Evolutionary conservation across 1,284 basidiomycete species (phyloP), one percentile per base, ranked within the genome.

Genomic region (Pulchroboletus neoregius): DNA sequence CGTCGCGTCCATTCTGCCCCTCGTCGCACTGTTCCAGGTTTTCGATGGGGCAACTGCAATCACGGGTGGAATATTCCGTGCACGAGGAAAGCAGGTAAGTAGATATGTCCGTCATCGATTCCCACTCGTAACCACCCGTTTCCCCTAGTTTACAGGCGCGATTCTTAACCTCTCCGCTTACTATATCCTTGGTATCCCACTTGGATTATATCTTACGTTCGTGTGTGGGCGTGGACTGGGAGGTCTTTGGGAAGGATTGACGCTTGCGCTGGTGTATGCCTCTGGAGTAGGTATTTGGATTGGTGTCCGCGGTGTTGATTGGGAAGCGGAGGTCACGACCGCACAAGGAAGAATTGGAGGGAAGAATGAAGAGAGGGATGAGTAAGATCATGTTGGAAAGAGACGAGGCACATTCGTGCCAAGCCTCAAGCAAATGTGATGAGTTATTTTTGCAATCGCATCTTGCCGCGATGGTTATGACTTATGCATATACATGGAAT

Each of bases 1-100:
- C 12, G 87, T 91, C 27, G 81, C 88, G 0, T 70, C 74, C 1
- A 84, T 93, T 47, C 65, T 94, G 26, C 88, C 91, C 0, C 63
- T 89, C 7, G 75, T 86, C 8, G 83, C 87, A 12, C 74, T 92
- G 28, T 92, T 91, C 76, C 91, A 93, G 63, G 80, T 92, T 4
- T 82, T 86, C 48, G 93, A 95, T 58, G 89, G 84, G 9, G 72
- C 83, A 13, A 64, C 75, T 18, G 82, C 77, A 1, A 78, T 92
- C 8, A 75, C 79, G 0, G 77, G 75, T n/a, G 89, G 91, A 5
- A 78, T 94, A 51, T 72, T 94, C 45, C 79, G 92, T 42, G 83
- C 90, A 1, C 72, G 82, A 30, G 92, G 91, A 12, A 85, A 87
- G 63, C 84, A 84, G 65, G 77, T 72, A 45, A 26, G 66, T 48